Conservation (phyloP, 2,329 filamentous ascomycete genomes). For the Botrytis pseudocinerea region DNA sequence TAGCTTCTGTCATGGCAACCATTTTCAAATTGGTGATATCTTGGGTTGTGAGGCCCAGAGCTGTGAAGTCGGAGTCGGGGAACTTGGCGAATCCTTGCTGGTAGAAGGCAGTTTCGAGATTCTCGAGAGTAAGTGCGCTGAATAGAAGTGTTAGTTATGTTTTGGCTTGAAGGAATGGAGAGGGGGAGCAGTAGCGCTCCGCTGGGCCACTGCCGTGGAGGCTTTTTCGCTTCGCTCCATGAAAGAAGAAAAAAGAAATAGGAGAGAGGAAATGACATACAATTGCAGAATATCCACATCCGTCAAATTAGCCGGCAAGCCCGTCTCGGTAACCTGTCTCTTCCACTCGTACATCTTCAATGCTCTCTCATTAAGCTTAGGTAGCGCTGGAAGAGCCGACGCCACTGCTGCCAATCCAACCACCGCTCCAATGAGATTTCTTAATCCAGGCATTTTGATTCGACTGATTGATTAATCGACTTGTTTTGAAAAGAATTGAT, state of each 20-base stretch:
- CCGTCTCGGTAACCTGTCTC: constrained; percentile 38
- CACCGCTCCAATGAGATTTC: constrained; percentile 35
- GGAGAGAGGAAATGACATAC: constrained; percentile 41
- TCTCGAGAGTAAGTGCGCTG: constrained; percentile 71
- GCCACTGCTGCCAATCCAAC: constrained; percentile 34
- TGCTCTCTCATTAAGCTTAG: constrained; percentile 34
- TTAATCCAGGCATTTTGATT: constrained; percentile 38
- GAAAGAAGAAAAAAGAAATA: no score
- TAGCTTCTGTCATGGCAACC: constrained; percentile 63
- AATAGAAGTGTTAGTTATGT: constrained; percentile 5
- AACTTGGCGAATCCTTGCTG: constrained; percentile 68
- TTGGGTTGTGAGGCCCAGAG: constrained; percentile 56
- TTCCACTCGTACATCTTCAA: constrained; percentile 34
- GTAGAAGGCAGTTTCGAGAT: constrained; percentile 74
- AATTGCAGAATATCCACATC: constrained; percentile 56
- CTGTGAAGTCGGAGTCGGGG: constrained; percentile 62
- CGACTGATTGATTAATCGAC: background rate
- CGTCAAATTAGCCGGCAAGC: constrained; percentile 44
- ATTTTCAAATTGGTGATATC: constrained; percentile 61
- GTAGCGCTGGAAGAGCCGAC: constrained; percentile 37
- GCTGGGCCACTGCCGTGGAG: background rate
- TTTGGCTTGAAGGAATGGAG: background rate
- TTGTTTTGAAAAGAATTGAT: background rate
- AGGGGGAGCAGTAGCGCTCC: background rate
- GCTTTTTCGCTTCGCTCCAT: background rate